Evolutionary conservation across 768 basidiomycete species (phyloP).

Genomic region (Boletus speciosus): DNA sequence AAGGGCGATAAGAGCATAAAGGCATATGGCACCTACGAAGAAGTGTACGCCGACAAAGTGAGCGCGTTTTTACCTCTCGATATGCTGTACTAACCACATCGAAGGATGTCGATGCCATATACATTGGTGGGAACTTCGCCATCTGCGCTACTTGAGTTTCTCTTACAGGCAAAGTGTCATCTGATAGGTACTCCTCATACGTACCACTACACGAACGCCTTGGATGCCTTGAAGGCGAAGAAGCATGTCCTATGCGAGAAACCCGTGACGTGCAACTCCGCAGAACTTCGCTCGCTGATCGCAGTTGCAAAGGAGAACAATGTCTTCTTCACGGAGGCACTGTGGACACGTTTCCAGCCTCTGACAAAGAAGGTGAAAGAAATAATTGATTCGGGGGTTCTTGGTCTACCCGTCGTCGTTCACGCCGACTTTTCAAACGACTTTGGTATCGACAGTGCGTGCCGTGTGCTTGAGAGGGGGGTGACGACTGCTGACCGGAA

Average conservation of each 20-base stretch:
- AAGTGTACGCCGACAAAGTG: background rate
- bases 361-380: background rate
- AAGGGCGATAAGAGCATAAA: background rate
- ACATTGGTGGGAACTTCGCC: background rate
- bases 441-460: background rate
- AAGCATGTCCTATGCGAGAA: background rate
- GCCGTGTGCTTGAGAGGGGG: no score
- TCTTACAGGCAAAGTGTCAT: no score
- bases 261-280: background rate
- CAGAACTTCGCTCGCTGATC: constrained; percentile 1
- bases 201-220: background rate
- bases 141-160: background rate
- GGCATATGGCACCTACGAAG: no score
- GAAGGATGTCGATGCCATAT: background rate
- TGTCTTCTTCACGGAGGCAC: background rate
- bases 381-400: background rate
- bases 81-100: background rate
- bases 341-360: background rate
- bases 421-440: background rate
- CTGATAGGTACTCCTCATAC: background rate
- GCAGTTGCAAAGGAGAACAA: background rate
- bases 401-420: background rate
- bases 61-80: no score
- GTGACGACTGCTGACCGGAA: background rate
- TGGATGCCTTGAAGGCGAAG: background rate